Conservation (phyloP, 1,284 basidiomycete genomes). For the Apiotrichum sp. region DNA sequence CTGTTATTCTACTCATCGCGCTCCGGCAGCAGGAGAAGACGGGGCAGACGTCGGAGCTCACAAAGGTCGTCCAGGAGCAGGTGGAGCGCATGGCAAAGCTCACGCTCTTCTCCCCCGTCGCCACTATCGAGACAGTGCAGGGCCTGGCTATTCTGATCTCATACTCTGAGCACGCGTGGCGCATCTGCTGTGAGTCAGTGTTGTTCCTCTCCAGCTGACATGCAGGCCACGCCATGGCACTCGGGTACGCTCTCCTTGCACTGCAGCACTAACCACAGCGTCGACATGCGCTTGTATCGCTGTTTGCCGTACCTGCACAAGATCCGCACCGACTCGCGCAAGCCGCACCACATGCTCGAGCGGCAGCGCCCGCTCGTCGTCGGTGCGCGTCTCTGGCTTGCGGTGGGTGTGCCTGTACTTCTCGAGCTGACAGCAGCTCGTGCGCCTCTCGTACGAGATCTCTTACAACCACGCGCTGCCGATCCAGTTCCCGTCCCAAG, state of each 20-base stretch:
- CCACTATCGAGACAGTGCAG: slow-evolving; percentile 26
- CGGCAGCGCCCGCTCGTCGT: slow-evolving; percentile 7
- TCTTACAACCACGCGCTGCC: slow-evolving; percentile 23
- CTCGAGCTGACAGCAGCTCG: background rate
- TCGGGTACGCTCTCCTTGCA: slow-evolving; percentile 8
- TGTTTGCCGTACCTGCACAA: slow-evolving; percentile 22
- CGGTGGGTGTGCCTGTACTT: background rate
- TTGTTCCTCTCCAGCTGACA: slow-evolving; percentile 2
- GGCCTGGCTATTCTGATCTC: slow-evolving; percentile 17
- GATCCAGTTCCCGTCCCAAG: slow-evolving; percentile 6
- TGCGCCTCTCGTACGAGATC: slow-evolving; percentile 14
- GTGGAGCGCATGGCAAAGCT: slow-evolving; percentile 24
- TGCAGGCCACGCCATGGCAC: slow-evolving; percentile 24
- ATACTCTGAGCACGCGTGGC: slow-evolving; percentile 23
- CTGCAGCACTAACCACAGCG: background rate
- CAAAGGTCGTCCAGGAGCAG: slow-evolving; percentile 16
- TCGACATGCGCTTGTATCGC: slow-evolving; percentile 29
- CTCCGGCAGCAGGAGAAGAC: slow-evolving; percentile 1
- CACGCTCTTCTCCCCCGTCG: slow-evolving; percentile 28
- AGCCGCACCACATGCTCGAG: background rate
- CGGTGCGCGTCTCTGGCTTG: slow-evolving; percentile 28
- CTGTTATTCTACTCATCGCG: slow-evolving; percentile 24
- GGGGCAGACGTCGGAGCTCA: slow-evolving; percentile 12
- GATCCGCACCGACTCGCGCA: slow-evolving; percentile 4
- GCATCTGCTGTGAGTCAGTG: too few relatives aligned